phyloP scores from a whole-genome alignment of 1,284 basidiomycete genomes.

The Marasmius fiardii region DNA sequence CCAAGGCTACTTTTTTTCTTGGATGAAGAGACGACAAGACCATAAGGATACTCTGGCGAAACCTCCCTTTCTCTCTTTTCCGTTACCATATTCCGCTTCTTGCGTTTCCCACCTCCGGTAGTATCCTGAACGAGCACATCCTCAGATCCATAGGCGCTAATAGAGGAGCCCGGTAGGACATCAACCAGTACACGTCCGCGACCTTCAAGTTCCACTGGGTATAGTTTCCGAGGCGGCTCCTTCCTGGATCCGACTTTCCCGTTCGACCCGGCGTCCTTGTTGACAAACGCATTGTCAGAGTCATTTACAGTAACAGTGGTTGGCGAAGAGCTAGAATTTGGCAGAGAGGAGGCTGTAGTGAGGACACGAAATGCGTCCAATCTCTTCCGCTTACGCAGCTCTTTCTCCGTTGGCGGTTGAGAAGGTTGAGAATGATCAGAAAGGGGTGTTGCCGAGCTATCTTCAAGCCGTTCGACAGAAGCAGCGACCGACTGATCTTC shows the following conservation, averaged over 20 bases:
- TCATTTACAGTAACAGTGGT: background rate
- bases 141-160: constrained; percentile 23
- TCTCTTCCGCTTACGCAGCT: constrained; percentile 58
- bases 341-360: constrained; percentile 18
- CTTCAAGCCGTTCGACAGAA: background rate
- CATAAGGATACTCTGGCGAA: background rate
- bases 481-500: background rate
- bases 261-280: background rate
- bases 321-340: constrained; percentile 14
- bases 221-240: constrained; percentile 35
- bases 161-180: constrained; percentile 29
- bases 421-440: constrained; percentile 11
- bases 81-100: constrained; percentile 28
- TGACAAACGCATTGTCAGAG: background rate
- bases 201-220: constrained; percentile 60
- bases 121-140: background rate
- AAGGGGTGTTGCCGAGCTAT: background rate
- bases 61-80: constrained; percentile 24
- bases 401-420: constrained; percentile 49
- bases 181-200: constrained; percentile 64
- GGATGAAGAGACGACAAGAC: background rate
- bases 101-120: constrained; percentile 25
- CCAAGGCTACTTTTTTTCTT: constrained; percentile 9
- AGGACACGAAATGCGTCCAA: constrained; percentile 53
- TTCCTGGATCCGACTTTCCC: background rate